Base-by-base conservation (phyloP, 2,329 filamentous ascomycete species). In the Pseudogymnoascus sp. region DNA sequence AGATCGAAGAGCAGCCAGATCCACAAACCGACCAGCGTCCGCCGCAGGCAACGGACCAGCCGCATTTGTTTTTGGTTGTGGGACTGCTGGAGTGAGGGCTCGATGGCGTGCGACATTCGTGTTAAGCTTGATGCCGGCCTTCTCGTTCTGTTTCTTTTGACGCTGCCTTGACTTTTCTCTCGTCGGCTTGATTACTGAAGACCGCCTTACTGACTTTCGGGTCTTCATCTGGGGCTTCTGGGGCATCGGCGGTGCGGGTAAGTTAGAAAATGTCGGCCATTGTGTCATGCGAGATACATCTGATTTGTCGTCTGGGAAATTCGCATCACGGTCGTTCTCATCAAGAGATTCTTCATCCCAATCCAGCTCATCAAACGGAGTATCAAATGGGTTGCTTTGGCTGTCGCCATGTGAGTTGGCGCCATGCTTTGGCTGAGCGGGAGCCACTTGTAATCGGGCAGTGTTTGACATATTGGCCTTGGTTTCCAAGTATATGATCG, bases 41-140 rank as follows among this genome's bases (percentile, higher is more conserved):
- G 68, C 67, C 51, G 64, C 60, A 3, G 61, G 42, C 40, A 64
- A 63, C 26, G 60, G 40, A 7, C 42, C 36, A 18, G 51, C 57
- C 36, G 21, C 18, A 16, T 21, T 23, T 26, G 67, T 61, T 67
- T 66, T 61, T 63, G 68, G 65, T 36, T 75, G 72, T 29, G 78
- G 75, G 36, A 75, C 75, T 11, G 78, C 71, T 74, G 79, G 72
- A 71, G 79, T 67, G 73, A 83, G 71, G 79, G 78, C 66, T 74
- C 77, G 66, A 16, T 69, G 57, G 71, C 76, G 68, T 34, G 84
- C 77, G 78, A 90, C 87, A 71, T 87, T 86, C 1, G 89, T 92
- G 67, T 90, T 85, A 18, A 91, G 73, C 67, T 79, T 86, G 70
- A 90, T 89, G 11, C 86, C 86, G 7, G 83, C 83, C 74, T 81